A percentile compares a stretch with the other conserved stretches of the same genome.
phyloP scores from a whole-genome alignment of 306 rosid genomes.

The Canavalia gladiata region DNA sequence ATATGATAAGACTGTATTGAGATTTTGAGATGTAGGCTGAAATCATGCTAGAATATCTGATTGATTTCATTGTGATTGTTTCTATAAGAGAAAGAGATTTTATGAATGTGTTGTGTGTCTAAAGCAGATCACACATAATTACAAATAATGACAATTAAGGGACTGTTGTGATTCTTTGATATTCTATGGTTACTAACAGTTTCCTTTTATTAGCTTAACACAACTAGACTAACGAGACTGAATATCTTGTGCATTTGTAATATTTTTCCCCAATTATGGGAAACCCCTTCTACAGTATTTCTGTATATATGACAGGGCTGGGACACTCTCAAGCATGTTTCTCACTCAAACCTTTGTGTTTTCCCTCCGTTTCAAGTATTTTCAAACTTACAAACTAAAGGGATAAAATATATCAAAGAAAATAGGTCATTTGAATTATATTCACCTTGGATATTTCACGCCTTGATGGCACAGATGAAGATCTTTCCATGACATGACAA shows the following conservation, averaged over 20 bases:
- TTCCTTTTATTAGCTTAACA: not conserved
- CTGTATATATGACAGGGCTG: not conserved
- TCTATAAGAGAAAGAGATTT: not conserved
- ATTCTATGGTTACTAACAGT: too few species aligned
- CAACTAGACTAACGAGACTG: not conserved
- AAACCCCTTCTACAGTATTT: not conserved
- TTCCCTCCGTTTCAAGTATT: not conserved
- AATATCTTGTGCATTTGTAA: not conserved
- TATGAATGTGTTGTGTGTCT: too few species aligned
- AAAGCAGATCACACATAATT: too few species aligned
- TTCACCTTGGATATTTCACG: slow-evolving; percentile 74
- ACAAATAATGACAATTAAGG: too few species aligned
- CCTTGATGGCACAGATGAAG: slow-evolving; percentile 52
- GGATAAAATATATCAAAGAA: slow-evolving; percentile 19
- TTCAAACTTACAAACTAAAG: slow-evolving; percentile 11
- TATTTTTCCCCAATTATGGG: not conserved
- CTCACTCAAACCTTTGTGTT: not conserved
- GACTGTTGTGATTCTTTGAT: too few species aligned
- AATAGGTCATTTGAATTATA: slow-evolving; percentile 23
- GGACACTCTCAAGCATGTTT: not conserved
- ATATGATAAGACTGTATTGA: not conserved
- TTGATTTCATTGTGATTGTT: not conserved
- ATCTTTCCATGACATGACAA: slow-evolving; percentile 69
- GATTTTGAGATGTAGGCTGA: not conserved
- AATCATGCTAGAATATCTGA: not conserved